These are phyloP conservation scores for Xylaria nigripes DNA, from an alignment of 495 filamentous ascomycete genomes.

Conservation along the genomic window DNA sequence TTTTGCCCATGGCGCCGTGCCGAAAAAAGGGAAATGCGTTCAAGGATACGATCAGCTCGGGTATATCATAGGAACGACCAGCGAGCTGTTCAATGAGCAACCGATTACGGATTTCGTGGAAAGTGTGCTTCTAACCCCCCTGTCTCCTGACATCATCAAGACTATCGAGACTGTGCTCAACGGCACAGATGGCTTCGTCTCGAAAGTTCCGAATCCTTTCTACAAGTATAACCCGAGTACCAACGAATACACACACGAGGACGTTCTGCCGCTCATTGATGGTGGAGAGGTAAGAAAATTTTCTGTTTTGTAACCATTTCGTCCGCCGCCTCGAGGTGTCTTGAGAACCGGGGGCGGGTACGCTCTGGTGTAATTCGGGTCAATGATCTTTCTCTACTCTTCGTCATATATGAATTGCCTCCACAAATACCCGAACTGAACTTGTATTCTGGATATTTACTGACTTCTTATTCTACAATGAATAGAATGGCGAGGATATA, in stretches of 20 bases:
- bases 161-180: conserved; percentile 49
- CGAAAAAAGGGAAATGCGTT: conserved; percentile 55
- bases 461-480: background rate
- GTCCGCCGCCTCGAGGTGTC: too few species aligned
- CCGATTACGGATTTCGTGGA: conserved; percentile 48
- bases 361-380: too few species aligned
- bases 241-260: conserved; percentile 49
- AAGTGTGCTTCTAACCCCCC: too few species aligned
- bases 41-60: conserved; percentile 78
- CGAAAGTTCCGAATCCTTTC: conserved; percentile 80
- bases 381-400: too few species aligned
- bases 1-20: conserved; percentile 59
- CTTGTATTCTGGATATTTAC: background rate
- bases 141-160: conserved; percentile 45
- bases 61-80: conserved; percentile 83
- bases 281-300: conserved; percentile 22
- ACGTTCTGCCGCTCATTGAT: conserved; percentile 58
- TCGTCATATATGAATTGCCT: too few species aligned
- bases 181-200: conserved; percentile 62
- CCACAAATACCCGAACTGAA: too few species aligned
- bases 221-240: conserved; percentile 54
- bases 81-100: conserved; percentile 75
- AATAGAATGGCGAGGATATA: conserved; percentile 73
- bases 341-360: too few species aligned
- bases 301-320: background rate